Evolutionary conservation across 225 moss, liverwort and hornwort species (phyloP).

Genomic region (Polytrichum formosum): DNA sequence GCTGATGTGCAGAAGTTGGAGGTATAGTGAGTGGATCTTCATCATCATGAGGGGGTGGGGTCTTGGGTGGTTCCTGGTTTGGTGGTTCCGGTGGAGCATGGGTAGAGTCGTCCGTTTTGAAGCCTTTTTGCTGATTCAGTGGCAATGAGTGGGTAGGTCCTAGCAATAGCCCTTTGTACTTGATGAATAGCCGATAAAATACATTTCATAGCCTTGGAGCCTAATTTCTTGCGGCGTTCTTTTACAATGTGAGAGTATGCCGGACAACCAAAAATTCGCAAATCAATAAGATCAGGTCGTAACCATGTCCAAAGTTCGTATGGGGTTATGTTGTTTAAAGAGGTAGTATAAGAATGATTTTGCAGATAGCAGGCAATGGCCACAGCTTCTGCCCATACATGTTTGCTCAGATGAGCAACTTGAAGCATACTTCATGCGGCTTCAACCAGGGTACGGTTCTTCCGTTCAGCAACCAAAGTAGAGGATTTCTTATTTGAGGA

Average conservation of each 20-base stretch:
- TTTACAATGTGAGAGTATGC: not conserved
- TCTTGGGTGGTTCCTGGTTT: too few species aligned
- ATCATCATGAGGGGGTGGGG: too few species aligned
- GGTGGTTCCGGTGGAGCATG: too few species aligned
- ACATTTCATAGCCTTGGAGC: not conserved
- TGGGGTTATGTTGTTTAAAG: not conserved
- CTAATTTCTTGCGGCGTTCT: too few species aligned
- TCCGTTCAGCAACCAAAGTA: not conserved
- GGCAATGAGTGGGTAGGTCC: too few species aligned
- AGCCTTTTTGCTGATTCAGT: too few species aligned
- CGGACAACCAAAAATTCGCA: conserved; percentile 1
- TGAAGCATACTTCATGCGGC: not conserved
- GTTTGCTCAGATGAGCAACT: not conserved
- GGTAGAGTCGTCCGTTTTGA: too few species aligned
- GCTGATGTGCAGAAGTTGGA: not conserved
- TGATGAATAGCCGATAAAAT: not conserved
- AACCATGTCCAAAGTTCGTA: conserved; percentile 3
- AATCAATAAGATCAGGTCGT: not conserved
- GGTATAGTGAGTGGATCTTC: too few species aligned
- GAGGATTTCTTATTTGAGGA: too few species aligned
- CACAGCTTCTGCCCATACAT: conserved; percentile 3
- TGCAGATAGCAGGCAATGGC: conserved; percentile 5
- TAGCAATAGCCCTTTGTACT: not conserved
- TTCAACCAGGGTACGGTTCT: conserved; percentile 3
- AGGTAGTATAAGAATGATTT: conserved; percentile 6